These are phyloP conservation scores for Kandelia obovata DNA, from an alignment of 345 rosid genomes.

Conservation along the genomic window DNA sequence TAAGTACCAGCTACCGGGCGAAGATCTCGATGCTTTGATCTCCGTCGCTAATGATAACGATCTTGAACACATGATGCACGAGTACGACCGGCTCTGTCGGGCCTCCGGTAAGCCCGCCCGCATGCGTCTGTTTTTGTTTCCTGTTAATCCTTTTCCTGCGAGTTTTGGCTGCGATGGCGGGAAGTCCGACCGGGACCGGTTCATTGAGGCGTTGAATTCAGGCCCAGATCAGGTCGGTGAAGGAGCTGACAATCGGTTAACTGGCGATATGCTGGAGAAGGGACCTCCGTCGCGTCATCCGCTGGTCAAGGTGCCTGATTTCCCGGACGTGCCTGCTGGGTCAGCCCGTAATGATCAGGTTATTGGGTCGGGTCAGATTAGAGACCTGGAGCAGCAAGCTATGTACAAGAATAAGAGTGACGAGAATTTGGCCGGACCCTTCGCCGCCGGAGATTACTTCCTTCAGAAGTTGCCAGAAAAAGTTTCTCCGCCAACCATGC, in stretches of 20 bases:
- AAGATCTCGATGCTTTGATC: conserved; percentile 88
- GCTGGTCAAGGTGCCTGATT: conserved; percentile 28
- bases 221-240: conserved; percentile 35
- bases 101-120: conserved; percentile 72
- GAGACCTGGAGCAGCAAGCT: conserved; percentile 39
- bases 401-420: conserved; percentile 49
- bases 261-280: conserved; percentile 60
- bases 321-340: conserved; percentile 21
- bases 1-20: conserved; percentile 91
- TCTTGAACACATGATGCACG: conserved; percentile 92
- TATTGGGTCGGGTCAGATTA: conserved; percentile 46
- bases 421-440: conserved; percentile 36
- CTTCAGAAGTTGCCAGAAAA: conserved; percentile 48
- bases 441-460: conserved; percentile 36
- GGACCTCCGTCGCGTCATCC: conserved; percentile 27
- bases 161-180: conserved; percentile 53
- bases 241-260: conserved; percentile 22
- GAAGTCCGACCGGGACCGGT: conserved; percentile 71
- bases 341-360: conserved; percentile 32
- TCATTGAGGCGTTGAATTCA: conserved; percentile 69
- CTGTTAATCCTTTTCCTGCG: conserved; percentile 30
- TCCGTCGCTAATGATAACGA: conserved; percentile 90
- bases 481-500: conserved; percentile 20
- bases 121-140: conserved; percentile 77
- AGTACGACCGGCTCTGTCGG: conserved; percentile 78